These are phyloP conservation scores for Fusarium sp. DNA, from an alignment of 2,329 filamentous ascomycete genomes.

Conservation along the genomic window DNA sequence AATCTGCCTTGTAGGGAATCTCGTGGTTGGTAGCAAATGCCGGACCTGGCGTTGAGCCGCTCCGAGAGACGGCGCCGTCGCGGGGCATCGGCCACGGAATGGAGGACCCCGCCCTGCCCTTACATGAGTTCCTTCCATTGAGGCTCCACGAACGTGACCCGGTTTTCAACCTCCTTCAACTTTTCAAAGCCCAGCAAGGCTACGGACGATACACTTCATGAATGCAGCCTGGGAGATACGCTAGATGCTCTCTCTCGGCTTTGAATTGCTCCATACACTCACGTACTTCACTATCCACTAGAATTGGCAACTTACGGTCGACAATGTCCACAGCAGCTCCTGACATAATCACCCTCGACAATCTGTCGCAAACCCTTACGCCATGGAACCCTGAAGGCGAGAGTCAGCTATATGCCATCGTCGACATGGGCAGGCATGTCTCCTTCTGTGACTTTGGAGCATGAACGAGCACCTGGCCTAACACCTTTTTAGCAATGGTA, in stretches of 20 bases:
- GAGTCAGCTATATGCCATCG: constrained; percentile 67
- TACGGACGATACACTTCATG: background rate
- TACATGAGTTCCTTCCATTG: constrained; percentile 12
- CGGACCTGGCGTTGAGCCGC: constrained; percentile 13
- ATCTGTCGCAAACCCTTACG: constrained; percentile 62
- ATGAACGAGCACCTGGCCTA: constrained; percentile 1
- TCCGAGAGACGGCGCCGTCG: constrained; percentile 27
- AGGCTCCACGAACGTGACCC: constrained; percentile 19
- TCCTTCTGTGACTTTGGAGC: background rate
- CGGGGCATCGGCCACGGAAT: constrained; percentile 23
- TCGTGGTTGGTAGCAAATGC: constrained; percentile 2
- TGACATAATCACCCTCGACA: constrained; percentile 64
- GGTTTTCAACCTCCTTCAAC: constrained; percentile 22
- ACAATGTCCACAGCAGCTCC: constrained; percentile 48
- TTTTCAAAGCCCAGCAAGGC: background rate
- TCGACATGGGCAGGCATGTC: constrained; percentile 70
- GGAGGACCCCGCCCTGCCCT: constrained; percentile 22
- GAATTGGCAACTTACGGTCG: background rate
- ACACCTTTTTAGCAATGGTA: constrained; percentile 77
- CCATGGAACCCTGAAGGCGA: constrained; percentile 60
- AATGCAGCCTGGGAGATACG: background rate
- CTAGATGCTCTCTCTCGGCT: background rate
- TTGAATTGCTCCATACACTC: background rate
- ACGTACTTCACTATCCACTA: background rate
- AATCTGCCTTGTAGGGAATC: background rate